phyloP scores from a whole-genome alignment of 169 alveolate genomes.

The Ichthyophthirius multifiliis region DNA sequence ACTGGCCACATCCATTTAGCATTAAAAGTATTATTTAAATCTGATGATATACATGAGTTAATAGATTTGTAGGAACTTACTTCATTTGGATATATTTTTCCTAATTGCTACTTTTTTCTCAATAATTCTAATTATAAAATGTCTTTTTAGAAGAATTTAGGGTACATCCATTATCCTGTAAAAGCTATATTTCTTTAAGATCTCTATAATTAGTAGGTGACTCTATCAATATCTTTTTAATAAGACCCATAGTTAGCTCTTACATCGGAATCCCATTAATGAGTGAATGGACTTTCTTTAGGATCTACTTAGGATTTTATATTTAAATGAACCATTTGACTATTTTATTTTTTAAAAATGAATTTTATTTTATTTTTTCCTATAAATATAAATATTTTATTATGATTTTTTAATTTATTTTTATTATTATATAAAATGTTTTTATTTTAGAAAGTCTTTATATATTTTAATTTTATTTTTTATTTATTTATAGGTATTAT shows the following conservation, averaged over 20 bases:
- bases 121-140: conserved; percentile 2
- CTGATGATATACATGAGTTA: not conserved
- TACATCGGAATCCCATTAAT: not conserved
- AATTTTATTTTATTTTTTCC: no score
- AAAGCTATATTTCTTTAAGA: conserved; percentile 11
- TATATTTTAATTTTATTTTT: no score
- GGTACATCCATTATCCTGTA: conserved; percentile 13
- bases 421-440: no score
- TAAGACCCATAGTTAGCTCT: not conserved
- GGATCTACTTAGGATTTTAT: not conserved
- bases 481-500: no score
- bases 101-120: conserved; percentile 5
- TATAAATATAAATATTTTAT: no score
- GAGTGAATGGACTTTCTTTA: not conserved
- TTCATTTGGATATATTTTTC: conserved; percentile 10
- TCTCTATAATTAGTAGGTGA: conserved; percentile 13
- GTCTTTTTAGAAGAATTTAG: conserved; percentile 9
- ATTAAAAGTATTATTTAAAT: conserved; percentile 1
- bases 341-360: not conserved
- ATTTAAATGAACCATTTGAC: conserved; percentile 3
- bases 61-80: not conserved
- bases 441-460: no score
- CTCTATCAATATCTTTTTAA: conserved; percentile 8
- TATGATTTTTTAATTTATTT: no score
- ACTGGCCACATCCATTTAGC: not conserved